These are phyloP conservation scores for Phylloporus sp. DNA, from an alignment of 768 basidiomycete genomes.

Conservation along the genomic window DNA sequence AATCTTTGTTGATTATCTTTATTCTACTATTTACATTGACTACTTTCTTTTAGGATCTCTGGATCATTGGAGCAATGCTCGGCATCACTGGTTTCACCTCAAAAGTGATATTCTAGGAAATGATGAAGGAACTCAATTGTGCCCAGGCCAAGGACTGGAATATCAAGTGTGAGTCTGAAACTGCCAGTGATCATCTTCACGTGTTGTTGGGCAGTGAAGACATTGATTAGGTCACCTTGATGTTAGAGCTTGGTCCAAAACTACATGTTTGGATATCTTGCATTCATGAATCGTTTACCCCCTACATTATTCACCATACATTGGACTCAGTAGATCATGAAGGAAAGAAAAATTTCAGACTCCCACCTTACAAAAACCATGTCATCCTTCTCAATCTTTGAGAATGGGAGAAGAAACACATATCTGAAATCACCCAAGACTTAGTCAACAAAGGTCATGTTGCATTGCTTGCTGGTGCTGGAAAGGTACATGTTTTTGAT, in stretches of 20 bases:
- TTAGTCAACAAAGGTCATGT: no score
- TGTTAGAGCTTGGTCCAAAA: not conserved
- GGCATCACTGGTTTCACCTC: no score
- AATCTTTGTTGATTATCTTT: no score
- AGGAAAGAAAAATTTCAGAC: not conserved
- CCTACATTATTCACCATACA: not conserved
- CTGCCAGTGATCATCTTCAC: not conserved
- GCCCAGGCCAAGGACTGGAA: not conserved
- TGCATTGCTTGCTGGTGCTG: no score
- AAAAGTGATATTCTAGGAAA: not conserved
- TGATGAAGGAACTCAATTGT: not conserved
- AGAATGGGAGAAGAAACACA: conserved; percentile 1
- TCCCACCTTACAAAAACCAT: conserved; percentile 2
- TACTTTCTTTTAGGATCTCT: no score
- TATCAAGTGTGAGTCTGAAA: not conserved
- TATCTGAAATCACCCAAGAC: not conserved
- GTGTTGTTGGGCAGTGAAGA: not conserved
- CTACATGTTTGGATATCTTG: not conserved
- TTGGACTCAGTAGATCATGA: not conserved
- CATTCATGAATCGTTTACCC: not conserved
- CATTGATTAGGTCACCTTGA: not conserved
- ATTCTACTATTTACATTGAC: no score
- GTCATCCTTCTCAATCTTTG: not conserved
- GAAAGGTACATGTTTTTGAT: no score
- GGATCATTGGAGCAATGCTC: conserved; percentile 10